Evolutionary conservation across 768 basidiomycete genomes (phyloP), one percentile per base, ranked within the genome.

Genomic region (Cyclocybe aegerita): DNA sequence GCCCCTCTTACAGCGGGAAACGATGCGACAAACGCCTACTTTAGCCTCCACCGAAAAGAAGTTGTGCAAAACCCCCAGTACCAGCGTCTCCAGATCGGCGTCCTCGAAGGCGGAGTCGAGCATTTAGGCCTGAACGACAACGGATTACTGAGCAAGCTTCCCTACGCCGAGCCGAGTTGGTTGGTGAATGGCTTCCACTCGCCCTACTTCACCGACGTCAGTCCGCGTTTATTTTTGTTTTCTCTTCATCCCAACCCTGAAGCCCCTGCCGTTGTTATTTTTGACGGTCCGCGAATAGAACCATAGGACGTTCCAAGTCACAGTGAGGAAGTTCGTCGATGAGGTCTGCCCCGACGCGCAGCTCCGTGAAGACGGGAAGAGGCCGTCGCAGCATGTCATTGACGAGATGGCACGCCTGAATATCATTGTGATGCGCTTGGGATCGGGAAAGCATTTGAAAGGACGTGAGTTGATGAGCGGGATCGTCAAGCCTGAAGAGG

Each of bases 101-200:
- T 67, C 10, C 74, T 95, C 48, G 72, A 77, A 43, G 90, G 83
- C 40, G 77, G 88, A 70, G 66, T 78, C 59, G 75, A 76, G 15
- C 63, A 73, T 49, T 79, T 92, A 39, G 62, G 73, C 43, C 65
- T 72, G 29, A 77, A 73, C 14, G 65, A 69, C n/a, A 60, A 70
- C 4, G 92, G 90, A 12, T 77, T 75, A 46, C 58, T 89, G 43
- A 90, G 87, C 55, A 70, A 72, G 36, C 85, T 96, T 0, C 94
- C 95, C 0, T 96, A 94, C 65, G 91, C 83, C 0, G 94, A 97
- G 63, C 89, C 94, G 4, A 86, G 82, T 1, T 96, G 93, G 90
- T 67, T 94, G 46, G 71, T 76, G n/a, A 51, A 59, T 16, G 88
- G 85, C 11, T 93, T 82, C 71, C 74, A 85, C 61, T 81, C 67